Evolutionary conservation across 2,329 filamentous ascomycete genomes (phyloP).

Genomic region (Oidium heveae): DNA sequence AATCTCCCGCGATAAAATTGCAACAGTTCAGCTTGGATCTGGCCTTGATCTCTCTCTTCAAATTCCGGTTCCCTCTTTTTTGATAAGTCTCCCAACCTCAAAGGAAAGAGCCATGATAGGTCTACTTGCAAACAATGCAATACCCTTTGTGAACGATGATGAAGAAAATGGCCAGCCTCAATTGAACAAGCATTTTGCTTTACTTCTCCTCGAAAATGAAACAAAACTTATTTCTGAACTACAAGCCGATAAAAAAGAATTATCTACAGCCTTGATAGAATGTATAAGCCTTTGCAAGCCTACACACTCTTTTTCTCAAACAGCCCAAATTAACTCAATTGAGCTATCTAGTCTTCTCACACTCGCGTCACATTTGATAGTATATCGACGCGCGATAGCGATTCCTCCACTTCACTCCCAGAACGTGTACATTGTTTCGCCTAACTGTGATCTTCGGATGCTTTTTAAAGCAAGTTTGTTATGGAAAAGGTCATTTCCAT

Average conservation of each 20-base stretch:
- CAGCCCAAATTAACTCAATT: conserved; percentile 45
- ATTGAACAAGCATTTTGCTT: conserved; percentile 63
- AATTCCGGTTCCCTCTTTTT: conserved; percentile 40
- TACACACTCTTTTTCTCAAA: conserved; percentile 42
- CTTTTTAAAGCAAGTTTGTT: conserved; percentile 42
- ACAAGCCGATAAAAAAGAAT: conserved; percentile 49
- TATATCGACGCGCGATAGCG: conserved; percentile 80
- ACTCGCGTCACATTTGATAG: conserved; percentile 79
- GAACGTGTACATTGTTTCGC: conserved; percentile 77
- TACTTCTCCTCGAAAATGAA: conserved; percentile 67
- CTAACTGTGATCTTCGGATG: conserved; percentile 56
- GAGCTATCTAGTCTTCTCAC: conserved; percentile 60
- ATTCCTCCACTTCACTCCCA: conserved; percentile 75
- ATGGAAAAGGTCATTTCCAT: conserved; percentile 60
- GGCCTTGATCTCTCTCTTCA: conserved; percentile 36
- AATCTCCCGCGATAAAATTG: conserved; percentile 65
- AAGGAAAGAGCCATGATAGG: conserved; percentile 46
- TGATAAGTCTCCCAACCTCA: conserved; percentile 42
- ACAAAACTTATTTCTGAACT: conserved; percentile 48
- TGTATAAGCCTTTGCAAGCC: conserved; percentile 54
- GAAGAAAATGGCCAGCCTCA: conserved; percentile 38
- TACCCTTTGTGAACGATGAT: conserved; percentile 46
- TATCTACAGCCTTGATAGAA: conserved; percentile 54
- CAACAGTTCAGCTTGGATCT: conserved; percentile 41
- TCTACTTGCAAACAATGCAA: conserved; percentile 70